These are phyloP conservation scores for Neofusicoccum umdonicola DNA, from an alignment of 2,329 filamentous ascomycete genomes.

Conservation along the genomic window DNA sequence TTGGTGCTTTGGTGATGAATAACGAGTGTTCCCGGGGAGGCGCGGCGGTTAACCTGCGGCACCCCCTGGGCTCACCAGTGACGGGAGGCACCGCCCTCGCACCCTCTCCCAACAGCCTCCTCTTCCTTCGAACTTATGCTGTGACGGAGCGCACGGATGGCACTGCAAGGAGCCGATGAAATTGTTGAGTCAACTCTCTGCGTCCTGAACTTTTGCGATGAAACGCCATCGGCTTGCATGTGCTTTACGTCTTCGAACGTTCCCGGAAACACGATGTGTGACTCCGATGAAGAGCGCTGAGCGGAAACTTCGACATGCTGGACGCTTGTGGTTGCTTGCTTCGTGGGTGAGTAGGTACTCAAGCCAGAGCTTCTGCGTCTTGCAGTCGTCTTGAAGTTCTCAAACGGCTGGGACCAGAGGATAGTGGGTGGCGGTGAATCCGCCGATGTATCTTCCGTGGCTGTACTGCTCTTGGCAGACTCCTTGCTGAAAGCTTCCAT, in stretches of 20 bases:
- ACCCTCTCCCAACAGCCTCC: neutral
- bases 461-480: neutral
- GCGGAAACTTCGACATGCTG: slow-evolving; percentile 3
- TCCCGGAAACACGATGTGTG: neutral
- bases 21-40: no score
- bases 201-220: neutral
- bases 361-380: neutral
- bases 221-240: neutral
- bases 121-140: neutral
- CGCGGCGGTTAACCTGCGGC: neutral
- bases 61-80: neutral
- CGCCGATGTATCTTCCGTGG: neutral
- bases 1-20: no score
- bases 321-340: slow-evolving; percentile 9
- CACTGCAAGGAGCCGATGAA: neutral
- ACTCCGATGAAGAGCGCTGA: neutral
- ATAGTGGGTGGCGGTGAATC: neutral
- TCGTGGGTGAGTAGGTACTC: slow-evolving; percentile 1
- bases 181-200: neutral
- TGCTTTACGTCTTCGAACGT: no score
- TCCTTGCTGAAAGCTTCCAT: slow-evolving; percentile 6
- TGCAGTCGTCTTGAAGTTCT: neutral
- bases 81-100: neutral
- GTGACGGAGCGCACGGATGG: neutral
- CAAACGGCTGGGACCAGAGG: neutral